phyloP scores from a whole-genome alignment of 768 basidiomycete species.

The Lactifluus hygrophoroides region DNA sequence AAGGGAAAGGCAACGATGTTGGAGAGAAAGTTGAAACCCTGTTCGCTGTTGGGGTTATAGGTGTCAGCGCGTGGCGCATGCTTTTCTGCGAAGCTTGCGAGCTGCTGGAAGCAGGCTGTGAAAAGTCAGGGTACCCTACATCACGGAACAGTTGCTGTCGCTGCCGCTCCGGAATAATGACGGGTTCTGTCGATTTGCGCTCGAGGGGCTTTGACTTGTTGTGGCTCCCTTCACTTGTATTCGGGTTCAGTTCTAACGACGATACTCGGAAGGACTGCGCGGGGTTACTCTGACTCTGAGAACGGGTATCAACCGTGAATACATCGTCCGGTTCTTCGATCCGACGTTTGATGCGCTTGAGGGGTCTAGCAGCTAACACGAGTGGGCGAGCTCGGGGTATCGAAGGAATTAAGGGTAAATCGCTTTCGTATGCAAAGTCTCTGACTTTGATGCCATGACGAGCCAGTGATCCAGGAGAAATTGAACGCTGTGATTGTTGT shows the following conservation, averaged over 20 bases:
- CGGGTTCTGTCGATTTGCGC: constrained; percentile 19
- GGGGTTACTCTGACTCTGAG: constrained; percentile 7
- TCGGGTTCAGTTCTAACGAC: background rate
- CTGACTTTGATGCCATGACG: constrained; percentile 36
- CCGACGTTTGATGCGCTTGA: constrained; percentile 31
- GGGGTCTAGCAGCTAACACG: constrained; percentile 33
- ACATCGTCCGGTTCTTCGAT: constrained; percentile 27
- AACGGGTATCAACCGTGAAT: constrained; percentile 8
- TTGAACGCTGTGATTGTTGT: background rate
- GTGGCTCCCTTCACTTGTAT: background rate
- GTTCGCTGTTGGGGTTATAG: background rate
- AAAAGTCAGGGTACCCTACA: constrained; percentile 11
- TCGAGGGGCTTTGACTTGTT: constrained; percentile 10
- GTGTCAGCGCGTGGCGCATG: background rate
- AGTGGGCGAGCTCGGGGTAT: constrained; percentile 42
- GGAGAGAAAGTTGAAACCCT: background rate
- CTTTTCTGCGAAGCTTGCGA: constrained; percentile 1
- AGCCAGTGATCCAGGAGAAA: constrained; percentile 24
- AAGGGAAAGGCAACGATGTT: background rate
- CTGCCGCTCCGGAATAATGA: constrained; percentile 6
- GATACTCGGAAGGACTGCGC: background rate
- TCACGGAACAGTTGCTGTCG: constrained; percentile 4
- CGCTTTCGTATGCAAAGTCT: constrained; percentile 65
- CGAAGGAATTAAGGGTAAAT: constrained; percentile 49
- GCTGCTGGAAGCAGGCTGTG: constrained; percentile 4